phyloP scores from a whole-genome alignment of 257 asterid genomes.

The Ehretia macrophylla region DNA sequence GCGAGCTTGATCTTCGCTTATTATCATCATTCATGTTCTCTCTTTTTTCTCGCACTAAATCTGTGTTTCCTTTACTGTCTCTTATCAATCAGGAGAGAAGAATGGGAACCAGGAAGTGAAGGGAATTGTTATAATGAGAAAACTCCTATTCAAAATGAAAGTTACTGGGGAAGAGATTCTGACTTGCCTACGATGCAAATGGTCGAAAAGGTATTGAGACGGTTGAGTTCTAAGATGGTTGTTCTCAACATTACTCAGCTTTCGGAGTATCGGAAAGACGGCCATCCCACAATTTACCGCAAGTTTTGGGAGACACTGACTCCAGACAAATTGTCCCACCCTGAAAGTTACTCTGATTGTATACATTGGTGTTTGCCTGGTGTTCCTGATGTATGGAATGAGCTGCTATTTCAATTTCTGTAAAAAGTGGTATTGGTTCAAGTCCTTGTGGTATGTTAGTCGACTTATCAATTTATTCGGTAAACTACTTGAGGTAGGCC shows the following conservation, averaged over 20 bases:
- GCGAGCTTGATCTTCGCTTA: too few relatives aligned
- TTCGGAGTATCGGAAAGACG: conserved; percentile 84
- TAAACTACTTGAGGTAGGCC: too few relatives aligned
- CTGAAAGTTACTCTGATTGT: conserved; percentile 81
- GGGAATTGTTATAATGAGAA: conserved; percentile 84
- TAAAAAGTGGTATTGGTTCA: conserved; percentile 13
- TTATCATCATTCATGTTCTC: too few relatives aligned
- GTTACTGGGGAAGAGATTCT: conserved; percentile 74
- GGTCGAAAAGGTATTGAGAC: conserved; percentile 49
- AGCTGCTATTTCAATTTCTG: conserved; percentile 65
- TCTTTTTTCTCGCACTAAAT: neutral
- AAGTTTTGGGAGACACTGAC: conserved; percentile 86
- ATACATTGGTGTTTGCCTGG: conserved; percentile 98
- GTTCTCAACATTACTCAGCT: conserved; percentile 82
- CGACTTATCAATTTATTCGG: neutral
- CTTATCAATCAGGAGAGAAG: conserved; percentile 47
- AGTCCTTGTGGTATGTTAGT: neutral
- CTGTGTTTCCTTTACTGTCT: neutral
- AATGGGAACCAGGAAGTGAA: conserved; percentile 67
- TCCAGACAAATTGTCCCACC: conserved; percentile 50
- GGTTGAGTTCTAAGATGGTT: conserved; percentile 55
- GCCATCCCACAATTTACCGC: conserved; percentile 84
- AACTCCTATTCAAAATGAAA: conserved; percentile 46
- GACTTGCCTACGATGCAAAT: conserved; percentile 73
- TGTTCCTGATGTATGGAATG: conserved; percentile 88